A percentile compares a stretch with the other conserved stretches of the same genome.
Evolutionary conservation across 139 green algal species (phyloP).

Genomic region (Tetradesmus obliquus): DNA sequence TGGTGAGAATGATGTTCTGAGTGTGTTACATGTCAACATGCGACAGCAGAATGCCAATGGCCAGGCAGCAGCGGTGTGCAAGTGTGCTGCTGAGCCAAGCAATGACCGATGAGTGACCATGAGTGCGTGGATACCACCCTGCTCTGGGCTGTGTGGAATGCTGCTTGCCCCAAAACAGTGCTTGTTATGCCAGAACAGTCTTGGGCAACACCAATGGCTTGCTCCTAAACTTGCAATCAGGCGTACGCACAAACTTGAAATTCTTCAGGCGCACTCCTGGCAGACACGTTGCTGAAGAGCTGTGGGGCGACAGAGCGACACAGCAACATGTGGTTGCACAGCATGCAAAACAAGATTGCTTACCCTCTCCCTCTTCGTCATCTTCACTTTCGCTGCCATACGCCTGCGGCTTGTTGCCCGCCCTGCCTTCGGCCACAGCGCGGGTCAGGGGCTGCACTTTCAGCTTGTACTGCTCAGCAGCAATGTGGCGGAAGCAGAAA

Average conservation of each 20-base stretch:
- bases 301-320: background rate
- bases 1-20: too few relatives aligned
- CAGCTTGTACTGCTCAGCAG: constrained; percentile 41
- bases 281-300: background rate
- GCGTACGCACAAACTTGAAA: too few relatives aligned
- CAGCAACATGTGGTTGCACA: background rate
- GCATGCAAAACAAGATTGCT: background rate
- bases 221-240: too few relatives aligned
- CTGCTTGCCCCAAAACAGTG: too few relatives aligned
- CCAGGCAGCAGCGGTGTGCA: background rate
- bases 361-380: background rate
- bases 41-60: background rate
- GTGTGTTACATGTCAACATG: too few relatives aligned
- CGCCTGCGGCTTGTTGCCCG: background rate
- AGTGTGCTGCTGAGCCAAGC: too few relatives aligned
- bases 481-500: background rate
- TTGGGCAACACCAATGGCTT: too few relatives aligned
- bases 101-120: too few relatives aligned
- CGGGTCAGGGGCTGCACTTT: constrained; percentile 18
- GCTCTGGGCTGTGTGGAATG: too few relatives aligned
- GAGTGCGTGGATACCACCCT: too few relatives aligned
- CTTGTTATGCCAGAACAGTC: too few relatives aligned
- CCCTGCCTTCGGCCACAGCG: constrained; percentile 47
- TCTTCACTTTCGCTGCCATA: constrained; percentile 13
- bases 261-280: too few relatives aligned